These are phyloP conservation scores for Biscogniauxia marginata DNA, from an alignment of 2,329 filamentous ascomycete genomes.

Conservation along the genomic window DNA sequence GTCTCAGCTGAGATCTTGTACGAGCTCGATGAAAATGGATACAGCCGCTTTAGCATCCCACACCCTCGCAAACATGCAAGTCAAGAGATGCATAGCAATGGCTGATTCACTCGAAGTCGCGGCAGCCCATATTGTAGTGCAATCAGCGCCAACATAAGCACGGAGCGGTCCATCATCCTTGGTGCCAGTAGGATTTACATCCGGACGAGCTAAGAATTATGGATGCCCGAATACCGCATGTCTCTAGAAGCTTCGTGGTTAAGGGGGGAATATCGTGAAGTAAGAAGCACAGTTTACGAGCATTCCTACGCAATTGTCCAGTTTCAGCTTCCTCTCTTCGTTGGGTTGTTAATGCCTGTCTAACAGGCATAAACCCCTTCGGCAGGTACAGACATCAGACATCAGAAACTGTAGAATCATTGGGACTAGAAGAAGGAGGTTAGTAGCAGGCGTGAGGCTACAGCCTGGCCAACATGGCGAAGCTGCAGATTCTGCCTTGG, in stretches of 20 bases:
- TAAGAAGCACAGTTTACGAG: slow-evolving; percentile 3
- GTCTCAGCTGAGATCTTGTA: slow-evolving; percentile 13
- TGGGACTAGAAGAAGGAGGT: too few species aligned
- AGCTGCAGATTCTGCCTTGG: too few species aligned
- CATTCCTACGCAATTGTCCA: slow-evolving; percentile 3
- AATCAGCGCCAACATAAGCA: slow-evolving; percentile 18
- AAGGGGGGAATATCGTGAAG: slow-evolving; percentile 3
- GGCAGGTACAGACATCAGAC: too few species aligned
- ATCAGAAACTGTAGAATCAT: too few species aligned
- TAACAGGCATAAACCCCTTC: not conserved
- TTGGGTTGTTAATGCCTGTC: not conserved
- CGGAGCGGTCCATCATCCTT: slow-evolving; percentile 1
- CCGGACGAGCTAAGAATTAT: slow-evolving; percentile 3
- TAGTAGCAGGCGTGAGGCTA: too few species aligned
- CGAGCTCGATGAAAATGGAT: slow-evolving; percentile 35
- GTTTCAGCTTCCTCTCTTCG: slow-evolving; percentile 7
- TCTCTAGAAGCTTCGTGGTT: not conserved
- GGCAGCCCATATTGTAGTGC: slow-evolving; percentile 31
- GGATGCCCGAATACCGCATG: slow-evolving; percentile 3
- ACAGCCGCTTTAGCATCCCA: slow-evolving; percentile 29
- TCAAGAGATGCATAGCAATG: slow-evolving; percentile 30
- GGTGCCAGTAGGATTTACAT: slow-evolving; percentile 4
- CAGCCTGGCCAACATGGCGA: too few species aligned
- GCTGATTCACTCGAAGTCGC: slow-evolving; percentile 29
- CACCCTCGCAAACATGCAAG: slow-evolving; percentile 36